A percentile compares a stretch with the other conserved stretches of the same genome.
These are phyloP conservation scores for Clavispora santaluciae DNA, from an alignment of 805 yeast genomes.

Conservation along the genomic window DNA sequence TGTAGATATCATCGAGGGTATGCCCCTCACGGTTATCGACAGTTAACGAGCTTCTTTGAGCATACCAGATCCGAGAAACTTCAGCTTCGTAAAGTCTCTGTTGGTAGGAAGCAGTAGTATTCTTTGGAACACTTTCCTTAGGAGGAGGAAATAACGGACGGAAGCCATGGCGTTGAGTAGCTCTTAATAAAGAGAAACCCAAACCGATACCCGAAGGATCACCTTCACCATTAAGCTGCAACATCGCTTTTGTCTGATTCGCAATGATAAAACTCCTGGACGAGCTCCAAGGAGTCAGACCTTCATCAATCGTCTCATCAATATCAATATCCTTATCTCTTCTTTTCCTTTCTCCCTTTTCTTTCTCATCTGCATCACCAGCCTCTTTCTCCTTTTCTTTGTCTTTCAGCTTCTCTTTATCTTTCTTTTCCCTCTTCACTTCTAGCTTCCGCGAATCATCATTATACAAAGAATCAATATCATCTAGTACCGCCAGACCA, in stretches of 20 bases:
- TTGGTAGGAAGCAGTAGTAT: conserved; percentile 48
- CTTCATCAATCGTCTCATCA: conserved; percentile 70
- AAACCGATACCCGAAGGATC: conserved; percentile 91
- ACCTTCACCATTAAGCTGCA: conserved; percentile 90
- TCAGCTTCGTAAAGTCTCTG: conserved; percentile 92
- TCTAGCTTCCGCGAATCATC: conserved; percentile 29
- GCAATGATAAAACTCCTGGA: conserved; percentile 88
- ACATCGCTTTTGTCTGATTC: conserved; percentile 95
- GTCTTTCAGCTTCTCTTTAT: conserved; percentile 9
- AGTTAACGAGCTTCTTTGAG: conserved; percentile 60
- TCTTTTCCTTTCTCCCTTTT: conserved; percentile 24
- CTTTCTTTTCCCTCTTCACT: conserved; percentile 16
- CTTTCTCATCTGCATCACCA: conserved; percentile 34
- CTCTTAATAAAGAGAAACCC: conserved; percentile 80
- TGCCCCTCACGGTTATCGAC: conserved; percentile 34
- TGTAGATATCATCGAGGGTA: conserved; percentile 32
- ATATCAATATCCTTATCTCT: conserved; percentile 22
- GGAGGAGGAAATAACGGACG: conserved; percentile 33
- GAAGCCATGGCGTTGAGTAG: conserved; percentile 96
- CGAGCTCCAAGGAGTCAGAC: conserved; percentile 90
- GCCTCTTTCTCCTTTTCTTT: conserved; percentile 32
- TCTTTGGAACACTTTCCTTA: conserved; percentile 35
- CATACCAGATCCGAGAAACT: conserved; percentile 82
- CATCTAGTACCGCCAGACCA: conserved; percentile 86
- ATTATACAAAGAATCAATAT: conserved; percentile 53